Evolutionary conservation across 2,329 filamentous ascomycete genomes (phyloP).

Genomic region (Fusarium sp.): DNA sequence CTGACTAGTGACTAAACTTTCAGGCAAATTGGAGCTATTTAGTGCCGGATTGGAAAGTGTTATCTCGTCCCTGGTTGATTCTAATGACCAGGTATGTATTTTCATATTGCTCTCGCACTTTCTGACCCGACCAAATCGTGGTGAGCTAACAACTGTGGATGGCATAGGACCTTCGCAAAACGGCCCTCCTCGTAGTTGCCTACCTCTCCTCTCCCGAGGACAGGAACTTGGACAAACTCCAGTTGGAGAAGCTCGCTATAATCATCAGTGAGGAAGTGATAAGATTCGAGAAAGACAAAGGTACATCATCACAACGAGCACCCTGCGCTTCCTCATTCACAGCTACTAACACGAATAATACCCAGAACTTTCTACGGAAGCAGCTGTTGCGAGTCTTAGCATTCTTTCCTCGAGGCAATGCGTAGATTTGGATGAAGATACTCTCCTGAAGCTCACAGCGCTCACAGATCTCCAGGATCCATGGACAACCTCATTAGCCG

Average conservation of each 20-base stretch:
- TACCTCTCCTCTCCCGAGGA: slow-evolving; percentile 1
- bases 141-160: slow-evolving; percentile 20
- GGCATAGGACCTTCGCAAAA: slow-evolving; percentile 19
- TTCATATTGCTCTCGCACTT: no score
- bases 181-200: slow-evolving; percentile 4
- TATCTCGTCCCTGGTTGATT: slow-evolving; percentile 1
- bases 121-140: not conserved
- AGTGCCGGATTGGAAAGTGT: not conserved
- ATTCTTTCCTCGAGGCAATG: slow-evolving; percentile 38
- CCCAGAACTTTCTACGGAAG: slow-evolving; percentile 40
- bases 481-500: slow-evolving; percentile 57
- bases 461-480: slow-evolving; percentile 51
- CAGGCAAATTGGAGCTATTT: not conserved
- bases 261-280: slow-evolving; percentile 11
- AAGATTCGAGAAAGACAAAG: not conserved
- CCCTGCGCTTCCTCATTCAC: not conserved
- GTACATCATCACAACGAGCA: not conserved
- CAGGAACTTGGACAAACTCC: not conserved
- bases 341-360: slow-evolving; percentile 3
- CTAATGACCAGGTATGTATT: not conserved
- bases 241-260: not conserved
- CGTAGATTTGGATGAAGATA: slow-evolving; percentile 23
- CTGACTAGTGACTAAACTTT: not conserved
- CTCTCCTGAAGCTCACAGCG: slow-evolving; percentile 52
- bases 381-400: slow-evolving; percentile 48